Evolutionary conservation across 306 rosid genomes (phyloP).

Genomic region (Inga laurina): DNA sequence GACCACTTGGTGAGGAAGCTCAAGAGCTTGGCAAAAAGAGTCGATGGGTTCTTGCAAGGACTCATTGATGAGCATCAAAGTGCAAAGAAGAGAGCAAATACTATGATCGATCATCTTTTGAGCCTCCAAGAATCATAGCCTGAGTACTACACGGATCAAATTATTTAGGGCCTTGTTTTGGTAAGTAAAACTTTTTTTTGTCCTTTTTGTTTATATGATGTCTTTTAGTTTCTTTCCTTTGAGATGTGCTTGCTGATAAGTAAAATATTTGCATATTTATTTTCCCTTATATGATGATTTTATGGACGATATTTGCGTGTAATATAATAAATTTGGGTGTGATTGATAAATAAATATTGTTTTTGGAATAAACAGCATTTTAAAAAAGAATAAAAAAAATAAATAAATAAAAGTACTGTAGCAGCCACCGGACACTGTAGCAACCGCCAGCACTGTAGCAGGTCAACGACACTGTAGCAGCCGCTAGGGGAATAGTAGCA

Average conservation of each 20-base stretch:
- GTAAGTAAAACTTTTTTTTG: conserved; percentile 17
- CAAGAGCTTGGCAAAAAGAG: background rate
- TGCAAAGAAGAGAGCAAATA: conserved; percentile 7
- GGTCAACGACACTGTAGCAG: no score
- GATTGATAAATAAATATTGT: no score
- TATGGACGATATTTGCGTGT: no score
- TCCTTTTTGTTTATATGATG: background rate
- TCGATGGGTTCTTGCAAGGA: conserved; percentile 38
- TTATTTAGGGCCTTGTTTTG: conserved; percentile 39
- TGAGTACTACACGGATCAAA: conserved; percentile 25
- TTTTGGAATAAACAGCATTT: no score
- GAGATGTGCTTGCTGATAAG: background rate
- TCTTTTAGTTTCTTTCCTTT: background rate
- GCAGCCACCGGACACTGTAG: no score
- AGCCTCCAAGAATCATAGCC: conserved; percentile 34
- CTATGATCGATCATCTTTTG: conserved; percentile 43
- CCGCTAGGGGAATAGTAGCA: no score
- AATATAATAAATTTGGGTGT: no score
- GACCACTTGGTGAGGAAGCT: background rate
- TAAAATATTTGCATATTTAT: no score
- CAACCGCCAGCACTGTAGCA: no score
- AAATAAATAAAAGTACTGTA: no score
- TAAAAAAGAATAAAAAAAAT: no score
- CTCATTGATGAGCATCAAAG: conserved; percentile 39
- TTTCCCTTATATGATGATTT: no score